A percentile compares a stretch with the other conserved stretches of the same genome.
phyloP scores from a whole-genome alignment of 1,284 basidiomycete genomes.

The Sanghuangporus sanghuang region DNA sequence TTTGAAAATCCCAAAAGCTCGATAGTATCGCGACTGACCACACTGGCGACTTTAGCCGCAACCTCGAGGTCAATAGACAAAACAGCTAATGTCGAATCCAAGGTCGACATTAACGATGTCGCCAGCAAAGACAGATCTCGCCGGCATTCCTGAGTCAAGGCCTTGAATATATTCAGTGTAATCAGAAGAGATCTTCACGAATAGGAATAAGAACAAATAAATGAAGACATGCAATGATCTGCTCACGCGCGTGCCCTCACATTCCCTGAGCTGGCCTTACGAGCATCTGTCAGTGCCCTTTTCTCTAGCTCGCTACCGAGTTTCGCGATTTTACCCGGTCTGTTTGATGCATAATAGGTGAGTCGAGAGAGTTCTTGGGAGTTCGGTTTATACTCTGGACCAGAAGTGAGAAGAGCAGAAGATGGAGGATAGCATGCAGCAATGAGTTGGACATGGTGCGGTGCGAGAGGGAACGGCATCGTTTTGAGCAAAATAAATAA shows the following conservation, averaged over 20 bases:
- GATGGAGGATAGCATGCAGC: slow-evolving; percentile 87
- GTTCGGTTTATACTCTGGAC: slow-evolving; percentile 80
- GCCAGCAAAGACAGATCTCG: slow-evolving; percentile 83
- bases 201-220: slow-evolving; percentile 9
- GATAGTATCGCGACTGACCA: slow-evolving; percentile 46
- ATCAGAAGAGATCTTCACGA: slow-evolving; percentile 74
- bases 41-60: slow-evolving; percentile 74
- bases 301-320: slow-evolving; percentile 82
- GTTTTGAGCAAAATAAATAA: background rate
- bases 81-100: slow-evolving; percentile 61
- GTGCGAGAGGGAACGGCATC: slow-evolving; percentile 61
- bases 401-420: slow-evolving; percentile 71
- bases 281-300: slow-evolving; percentile 63
- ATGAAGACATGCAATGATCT: background rate
- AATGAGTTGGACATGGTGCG: slow-evolving; percentile 84
- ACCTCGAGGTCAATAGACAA: slow-evolving; percentile 80
- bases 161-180: slow-evolving; percentile 80
- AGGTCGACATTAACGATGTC: slow-evolving; percentile 68
- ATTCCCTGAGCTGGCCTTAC: slow-evolving; percentile 67
- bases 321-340: slow-evolving; percentile 86
- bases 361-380: slow-evolving; percentile 88
- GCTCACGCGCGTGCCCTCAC: slow-evolving; percentile 78
- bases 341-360: slow-evolving; percentile 90
- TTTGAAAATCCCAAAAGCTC: no score
- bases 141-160: slow-evolving; percentile 86